Percentiles rank a stretch among this genome's conserved stretches.
Evolutionary conservation across 2,329 filamentous ascomycete species (phyloP).

Genomic region (Calcarisporium arbuscula): DNA sequence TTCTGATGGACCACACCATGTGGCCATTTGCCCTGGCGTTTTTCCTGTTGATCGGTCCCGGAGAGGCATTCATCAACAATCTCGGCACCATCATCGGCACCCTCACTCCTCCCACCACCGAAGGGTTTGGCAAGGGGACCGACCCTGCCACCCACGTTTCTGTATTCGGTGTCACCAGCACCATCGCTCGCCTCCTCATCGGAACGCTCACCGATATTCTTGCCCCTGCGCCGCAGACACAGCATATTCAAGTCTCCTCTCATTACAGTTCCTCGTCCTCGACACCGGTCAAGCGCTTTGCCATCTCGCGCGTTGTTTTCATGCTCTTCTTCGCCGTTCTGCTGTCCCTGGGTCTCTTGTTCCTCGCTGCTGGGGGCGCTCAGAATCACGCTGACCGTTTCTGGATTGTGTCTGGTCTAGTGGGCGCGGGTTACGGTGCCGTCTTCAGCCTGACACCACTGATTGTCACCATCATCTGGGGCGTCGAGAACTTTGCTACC

Average conservation of each 20-base stretch:
- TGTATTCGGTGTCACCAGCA: constrained; percentile 85
- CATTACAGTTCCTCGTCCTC: constrained; percentile 13
- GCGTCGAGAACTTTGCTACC: constrained; percentile 95
- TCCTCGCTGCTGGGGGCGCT: constrained; percentile 69
- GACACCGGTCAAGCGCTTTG: constrained; percentile 36
- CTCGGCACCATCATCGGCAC: constrained; percentile 90
- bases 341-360: constrained; percentile 67
- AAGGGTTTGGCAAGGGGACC: constrained; percentile 37
- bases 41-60: constrained; percentile 86
- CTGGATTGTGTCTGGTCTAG: constrained; percentile 74
- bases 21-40: constrained; percentile 90
- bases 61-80: constrained; percentile 98
- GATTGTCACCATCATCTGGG: constrained; percentile 95
- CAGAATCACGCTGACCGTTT: constrained; percentile 74
- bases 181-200: constrained; percentile 80
- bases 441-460: constrained; percentile 86
- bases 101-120: constrained; percentile 55
- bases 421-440: constrained; percentile 89
- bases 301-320: constrained; percentile 72
- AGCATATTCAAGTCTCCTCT: constrained; percentile 42
- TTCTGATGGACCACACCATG: constrained; percentile 86
- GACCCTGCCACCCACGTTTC: constrained; percentile 84
- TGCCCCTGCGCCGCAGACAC: constrained; percentile 60
- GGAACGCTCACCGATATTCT: constrained; percentile 85
- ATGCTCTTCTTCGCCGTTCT: constrained; percentile 69